Evolutionary conservation across 1,284 basidiomycete genomes (phyloP).

Genomic region (Prillingera fragicola): DNA sequence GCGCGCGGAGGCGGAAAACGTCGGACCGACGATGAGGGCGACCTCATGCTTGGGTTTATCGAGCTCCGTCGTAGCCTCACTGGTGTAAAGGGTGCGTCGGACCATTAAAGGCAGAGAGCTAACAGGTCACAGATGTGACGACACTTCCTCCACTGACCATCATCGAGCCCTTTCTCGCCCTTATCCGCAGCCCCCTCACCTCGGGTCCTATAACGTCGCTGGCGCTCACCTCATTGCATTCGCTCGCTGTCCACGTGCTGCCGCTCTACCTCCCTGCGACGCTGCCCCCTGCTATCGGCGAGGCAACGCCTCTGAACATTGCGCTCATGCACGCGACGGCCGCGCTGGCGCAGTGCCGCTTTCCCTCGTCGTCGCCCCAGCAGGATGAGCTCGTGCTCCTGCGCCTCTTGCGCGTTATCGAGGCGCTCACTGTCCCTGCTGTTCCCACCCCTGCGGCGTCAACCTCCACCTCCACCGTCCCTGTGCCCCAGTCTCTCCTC

Average conservation of each 20-base stretch:
- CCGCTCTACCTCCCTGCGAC: conserved; percentile 48
- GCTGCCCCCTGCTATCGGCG: conserved; percentile 21
- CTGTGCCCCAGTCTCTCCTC: conserved; percentile 35
- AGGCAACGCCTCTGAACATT: conserved; percentile 43
- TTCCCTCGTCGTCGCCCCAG: conserved; percentile 91
- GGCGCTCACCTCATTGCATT: conserved; percentile 80
- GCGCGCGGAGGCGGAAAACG: conserved; percentile 6
- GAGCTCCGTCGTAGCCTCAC: conserved; percentile 72
- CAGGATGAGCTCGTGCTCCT: conserved; percentile 94
- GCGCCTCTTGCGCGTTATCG: conserved; percentile 85
- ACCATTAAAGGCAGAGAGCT: not conserved
- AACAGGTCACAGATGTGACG: conserved; percentile 55
- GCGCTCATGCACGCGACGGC: conserved; percentile 80
- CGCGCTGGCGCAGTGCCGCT: conserved; percentile 91
- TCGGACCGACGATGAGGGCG: conserved; percentile 48
- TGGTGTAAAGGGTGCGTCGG: conserved; percentile 62
- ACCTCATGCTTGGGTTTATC: conserved; percentile 84
- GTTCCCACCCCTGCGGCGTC: conserved; percentile 18
- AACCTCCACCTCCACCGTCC: not conserved
- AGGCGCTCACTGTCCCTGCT: conserved; percentile 67
- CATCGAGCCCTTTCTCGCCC: conserved; percentile 83
- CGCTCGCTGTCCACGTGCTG: conserved; percentile 72
- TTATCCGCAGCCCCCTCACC: conserved; percentile 85
- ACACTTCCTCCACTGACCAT: conserved; percentile 57
- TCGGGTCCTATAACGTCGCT: conserved; percentile 91